Base-by-base conservation (phyloP, 805 yeast genomes). In the Metschnikowia proteae region DNA sequence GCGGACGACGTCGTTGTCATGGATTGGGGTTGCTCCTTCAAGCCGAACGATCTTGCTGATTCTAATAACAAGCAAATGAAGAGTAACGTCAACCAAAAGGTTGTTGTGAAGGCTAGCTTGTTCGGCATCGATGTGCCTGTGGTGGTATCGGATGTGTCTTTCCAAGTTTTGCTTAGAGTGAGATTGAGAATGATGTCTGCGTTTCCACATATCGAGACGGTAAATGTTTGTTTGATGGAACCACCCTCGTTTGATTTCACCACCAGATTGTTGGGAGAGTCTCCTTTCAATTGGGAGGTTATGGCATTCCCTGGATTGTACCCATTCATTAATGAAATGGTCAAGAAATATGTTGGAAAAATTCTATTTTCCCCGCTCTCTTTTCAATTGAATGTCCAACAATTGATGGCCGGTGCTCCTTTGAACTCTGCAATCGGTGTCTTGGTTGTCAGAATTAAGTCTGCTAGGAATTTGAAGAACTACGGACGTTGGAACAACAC, bases 21-120 rank as follows among this genome's bases (percentile, higher is more conserved):
- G 97, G 99, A 94, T 68, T 92, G 97, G 97, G 86, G 83, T 37
- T 79, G 86, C 38, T 87, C 97, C 1, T 88, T 91, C 72, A 86
- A 88, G 27, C 99, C 99, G n/a, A 89, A 88, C 67, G 86, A 90
- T 35, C 67, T 81, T 43, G 85, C 86, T 37, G 99, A 94, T 66
- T 73, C 89, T 58, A 88, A 89, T 47, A 82, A 83, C 27, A 88
- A 92, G 60, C 97, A 94, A 67, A 65, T 86, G 66, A 88, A 84
- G 63, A 88, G 83, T 64, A 83, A 82, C 57, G 91, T 90, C 38
- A 90, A 91, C 66, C 96, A 91, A 62, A 81, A 81, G 61, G 76
- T 86, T 38, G 83, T 86, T 33, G 80, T 92, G 34, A 88, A 88
- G 60, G 86, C 86, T 4, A 82, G 81, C 42, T 57, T 90, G n/a